These are phyloP conservation scores for Mycena galopus DNA, from an alignment of 768 basidiomycete species.

Conservation along the genomic window DNA sequence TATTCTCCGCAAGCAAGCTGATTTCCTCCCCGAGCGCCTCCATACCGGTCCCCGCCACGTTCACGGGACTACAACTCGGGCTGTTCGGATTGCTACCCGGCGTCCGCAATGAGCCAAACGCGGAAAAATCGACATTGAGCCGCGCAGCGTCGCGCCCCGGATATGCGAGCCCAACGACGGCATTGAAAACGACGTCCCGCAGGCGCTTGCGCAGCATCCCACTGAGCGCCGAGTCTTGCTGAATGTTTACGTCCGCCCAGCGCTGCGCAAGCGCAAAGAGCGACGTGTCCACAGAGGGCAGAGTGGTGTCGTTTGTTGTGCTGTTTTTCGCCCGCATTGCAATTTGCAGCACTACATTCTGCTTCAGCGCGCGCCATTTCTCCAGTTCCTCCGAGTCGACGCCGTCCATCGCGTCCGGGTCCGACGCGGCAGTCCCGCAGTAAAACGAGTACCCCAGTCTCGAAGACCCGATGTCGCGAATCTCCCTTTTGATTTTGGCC, in stretches of 20 bases:
- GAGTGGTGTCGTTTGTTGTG: slow-evolving; percentile 38
- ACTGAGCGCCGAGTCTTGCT: slow-evolving; percentile 68
- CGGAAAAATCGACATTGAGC: slow-evolving; percentile 43
- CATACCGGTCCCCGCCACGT: slow-evolving; percentile 76
- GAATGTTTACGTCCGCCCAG: slow-evolving; percentile 81
- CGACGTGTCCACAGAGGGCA: slow-evolving; percentile 56
- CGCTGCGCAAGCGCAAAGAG: slow-evolving; percentile 72
- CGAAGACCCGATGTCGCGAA: slow-evolving; percentile 76
- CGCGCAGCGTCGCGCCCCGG: slow-evolving; percentile 57
- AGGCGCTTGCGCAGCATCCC: slow-evolving; percentile 73
- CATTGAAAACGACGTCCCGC: slow-evolving; percentile 71
- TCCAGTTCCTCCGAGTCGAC: slow-evolving; percentile 54
- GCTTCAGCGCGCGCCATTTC: slow-evolving; percentile 68
- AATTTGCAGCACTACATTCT: slow-evolving; percentile 81
- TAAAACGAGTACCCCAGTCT: slow-evolving; percentile 74
- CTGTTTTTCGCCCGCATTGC: slow-evolving; percentile 71
- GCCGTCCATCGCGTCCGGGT: slow-evolving; percentile 33
- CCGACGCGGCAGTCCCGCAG: slow-evolving; percentile 25
- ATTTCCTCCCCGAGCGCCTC: slow-evolving; percentile 81
- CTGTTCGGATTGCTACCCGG: slow-evolving; percentile 4
- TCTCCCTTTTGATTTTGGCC: slow-evolving; percentile 76
- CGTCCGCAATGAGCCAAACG: slow-evolving; percentile 33
- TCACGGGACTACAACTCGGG: slow-evolving; percentile 38
- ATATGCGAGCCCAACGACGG: slow-evolving; percentile 67
- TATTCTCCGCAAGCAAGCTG: slow-evolving; percentile 68